phyloP scores from a whole-genome alignment of 1,284 basidiomycete species.

The Sphaerobolus stellatus region DNA sequence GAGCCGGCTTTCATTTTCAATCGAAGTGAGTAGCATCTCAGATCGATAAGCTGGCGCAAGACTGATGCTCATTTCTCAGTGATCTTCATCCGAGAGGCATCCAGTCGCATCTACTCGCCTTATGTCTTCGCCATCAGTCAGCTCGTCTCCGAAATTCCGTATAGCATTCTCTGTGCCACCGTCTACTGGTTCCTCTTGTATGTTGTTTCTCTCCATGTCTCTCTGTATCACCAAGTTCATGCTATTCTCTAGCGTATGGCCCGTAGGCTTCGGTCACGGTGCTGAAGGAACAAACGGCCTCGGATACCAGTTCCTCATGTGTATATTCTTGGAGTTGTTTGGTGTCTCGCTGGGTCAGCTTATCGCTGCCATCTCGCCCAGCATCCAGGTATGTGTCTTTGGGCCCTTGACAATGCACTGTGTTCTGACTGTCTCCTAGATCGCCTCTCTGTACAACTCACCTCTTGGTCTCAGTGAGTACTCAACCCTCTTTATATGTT shows the following conservation, averaged over 20 bases:
- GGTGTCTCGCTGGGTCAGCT: conserved; percentile 73
- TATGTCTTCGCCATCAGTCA: conserved; percentile 84
- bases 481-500: background rate
- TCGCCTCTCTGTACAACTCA: conserved; percentile 81
- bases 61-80: background rate
- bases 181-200: conserved; percentile 77
- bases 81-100: conserved; percentile 48
- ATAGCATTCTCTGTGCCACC: conserved; percentile 69
- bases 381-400: conserved; percentile 47
- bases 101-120: conserved; percentile 75
- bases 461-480: conserved; percentile 54
- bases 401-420: background rate
- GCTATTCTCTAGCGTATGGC: conserved; percentile 54
- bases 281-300: conserved; percentile 59
- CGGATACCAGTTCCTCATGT: conserved; percentile 73
- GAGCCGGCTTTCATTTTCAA: conserved; percentile 87
- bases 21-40: conserved; percentile 56
- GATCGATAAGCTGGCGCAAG: conserved; percentile 47
- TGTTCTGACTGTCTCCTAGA: conserved; percentile 39
- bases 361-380: conserved; percentile 74
- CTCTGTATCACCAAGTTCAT: conserved; percentile 2
- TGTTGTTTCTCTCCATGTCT: conserved; percentile 11
- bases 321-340: conserved; percentile 74
- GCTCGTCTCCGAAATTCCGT: conserved; percentile 80
- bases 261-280: conserved; percentile 72